Base-by-base conservation (phyloP, 2,329 filamentous ascomycete genomes). In the Fusarium tjaetaba region DNA sequence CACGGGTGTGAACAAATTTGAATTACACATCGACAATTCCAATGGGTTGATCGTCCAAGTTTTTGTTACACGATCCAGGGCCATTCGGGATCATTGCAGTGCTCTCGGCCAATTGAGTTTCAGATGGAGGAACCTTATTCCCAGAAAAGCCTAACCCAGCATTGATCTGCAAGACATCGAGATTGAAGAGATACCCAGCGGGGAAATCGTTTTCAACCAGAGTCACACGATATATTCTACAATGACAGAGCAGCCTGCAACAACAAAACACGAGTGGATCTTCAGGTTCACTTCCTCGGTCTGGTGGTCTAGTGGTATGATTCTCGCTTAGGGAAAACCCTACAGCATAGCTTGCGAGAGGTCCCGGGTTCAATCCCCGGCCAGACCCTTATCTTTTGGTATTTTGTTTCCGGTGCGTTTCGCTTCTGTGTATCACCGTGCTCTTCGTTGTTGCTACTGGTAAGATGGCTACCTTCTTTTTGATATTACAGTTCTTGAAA, bases 281-380 rank as follows among this genome's bases (percentile, higher is more conserved):
- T 34, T 62, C 20, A 22, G 34, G 30, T 70, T 45, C 45, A 34
- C 20, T 70, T 68, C 7, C 32, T 65, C 56, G 84, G 83, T 84
- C 83, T 84, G 83, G 81, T 89, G 87, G 88, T 89, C 88, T 90
- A 89, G 88, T 87, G 89, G 88, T 90, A 91, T 90, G 88, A 90
- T 91, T 90, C 88, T 89, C 88, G 89, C 89, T 90, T 90, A 91
- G 89, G 89, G 89, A 80, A 76, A 72, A 83, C 81, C 81, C 82
- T 80, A 74, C 55, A 80, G 81, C 80, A 74, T 52, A 59, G 74
- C 74, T 78, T 84, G 83, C 83, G 82, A 83, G 82, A 84, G 83
- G 83, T 84, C 83, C 82, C 82, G 83, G 81, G 83, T 84, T 84
- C 83, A 82, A 84, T 84, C 82, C 83, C 81, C 83, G 83, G 83